These are phyloP conservation scores for Candida frijolesensis DNA, from an alignment of 1,139 yeast genomes.

Conservation along the genomic window DNA sequence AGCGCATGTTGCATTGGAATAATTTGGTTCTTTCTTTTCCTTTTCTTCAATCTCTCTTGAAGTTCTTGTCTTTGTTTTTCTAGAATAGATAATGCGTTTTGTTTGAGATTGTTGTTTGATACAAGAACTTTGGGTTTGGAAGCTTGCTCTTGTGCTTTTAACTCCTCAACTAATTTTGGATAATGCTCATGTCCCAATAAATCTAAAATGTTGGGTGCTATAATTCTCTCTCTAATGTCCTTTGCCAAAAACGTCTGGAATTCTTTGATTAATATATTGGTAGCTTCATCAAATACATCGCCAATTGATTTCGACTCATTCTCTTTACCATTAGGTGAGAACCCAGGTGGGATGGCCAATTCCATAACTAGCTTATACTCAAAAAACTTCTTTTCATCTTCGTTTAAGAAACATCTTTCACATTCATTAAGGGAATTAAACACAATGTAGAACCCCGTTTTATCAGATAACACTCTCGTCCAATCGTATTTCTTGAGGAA, in stretches of 20 bases:
- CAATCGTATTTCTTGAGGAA: slow-evolving; percentile 59
- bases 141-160: slow-evolving; percentile 38
- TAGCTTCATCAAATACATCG: slow-evolving; percentile 58
- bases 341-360: slow-evolving; percentile 45
- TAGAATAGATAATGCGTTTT: slow-evolving; percentile 32
- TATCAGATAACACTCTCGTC: slow-evolving; percentile 64
- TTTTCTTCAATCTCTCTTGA: slow-evolving; percentile 26
- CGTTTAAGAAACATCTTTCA: slow-evolving; percentile 62
- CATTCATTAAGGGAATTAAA: slow-evolving; percentile 69
- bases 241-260: slow-evolving; percentile 63
- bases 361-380: slow-evolving; percentile 61
- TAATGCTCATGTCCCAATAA: slow-evolving; percentile 61
- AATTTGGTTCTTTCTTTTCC: slow-evolving; percentile 28
- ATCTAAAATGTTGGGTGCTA: slow-evolving; percentile 72
- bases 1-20: slow-evolving; percentile 77
- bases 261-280: slow-evolving; percentile 60
- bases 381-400: slow-evolving; percentile 60
- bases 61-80: slow-evolving; percentile 26
- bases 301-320: slow-evolving; percentile 18
- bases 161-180: slow-evolving; percentile 52
- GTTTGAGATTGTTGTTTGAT: slow-evolving; percentile 21
- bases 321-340: slow-evolving; percentile 13
- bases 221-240: slow-evolving; percentile 73
- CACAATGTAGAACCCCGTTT: slow-evolving; percentile 68
- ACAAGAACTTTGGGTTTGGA: slow-evolving; percentile 22